Conservation (phyloP, 2,329 filamentous ascomycete genomes). For the Diaporthe humulicola region DNA sequence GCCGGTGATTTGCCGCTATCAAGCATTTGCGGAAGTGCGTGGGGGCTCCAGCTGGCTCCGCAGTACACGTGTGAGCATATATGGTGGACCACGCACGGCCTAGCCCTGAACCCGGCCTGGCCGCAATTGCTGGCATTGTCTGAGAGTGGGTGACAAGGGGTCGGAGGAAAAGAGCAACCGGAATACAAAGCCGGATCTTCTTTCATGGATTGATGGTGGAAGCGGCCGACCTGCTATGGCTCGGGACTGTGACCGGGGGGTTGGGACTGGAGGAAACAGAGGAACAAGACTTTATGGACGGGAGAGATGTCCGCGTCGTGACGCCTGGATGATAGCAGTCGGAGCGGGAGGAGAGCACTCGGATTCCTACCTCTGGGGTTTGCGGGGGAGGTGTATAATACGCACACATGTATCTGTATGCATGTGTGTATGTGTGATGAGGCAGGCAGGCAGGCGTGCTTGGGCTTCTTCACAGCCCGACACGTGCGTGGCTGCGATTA, state of each 20-base stretch:
- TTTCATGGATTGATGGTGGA: not conserved
- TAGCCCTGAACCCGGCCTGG: not conserved
- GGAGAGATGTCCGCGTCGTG: not conserved
- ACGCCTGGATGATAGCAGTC: not conserved
- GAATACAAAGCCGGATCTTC: not conserved
- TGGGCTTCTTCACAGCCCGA: not conserved
- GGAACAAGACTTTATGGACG: not conserved
- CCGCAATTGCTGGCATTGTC: not conserved
- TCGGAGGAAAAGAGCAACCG: not conserved
- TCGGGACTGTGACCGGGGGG: not conserved
- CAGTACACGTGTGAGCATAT: constrained; percentile 31
- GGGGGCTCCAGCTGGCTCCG: constrained; percentile 11
- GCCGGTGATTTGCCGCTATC: not conserved
- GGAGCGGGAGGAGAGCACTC: not conserved
- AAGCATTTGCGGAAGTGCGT: not conserved
- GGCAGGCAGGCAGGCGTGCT: not conserved
- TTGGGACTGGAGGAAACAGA: not conserved
- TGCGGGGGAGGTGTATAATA: no score
- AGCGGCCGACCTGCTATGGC: not conserved
- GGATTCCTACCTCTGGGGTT: not conserved
- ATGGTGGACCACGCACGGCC: constrained; percentile 16
- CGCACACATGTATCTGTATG: no score
- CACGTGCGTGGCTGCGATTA: not conserved
- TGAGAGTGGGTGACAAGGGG: not conserved
- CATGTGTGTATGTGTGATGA: no score